These are phyloP conservation scores for Globisporangium cystogenes DNA, from an alignment of 352 stramenopile species.

Conservation along the genomic window DNA sequence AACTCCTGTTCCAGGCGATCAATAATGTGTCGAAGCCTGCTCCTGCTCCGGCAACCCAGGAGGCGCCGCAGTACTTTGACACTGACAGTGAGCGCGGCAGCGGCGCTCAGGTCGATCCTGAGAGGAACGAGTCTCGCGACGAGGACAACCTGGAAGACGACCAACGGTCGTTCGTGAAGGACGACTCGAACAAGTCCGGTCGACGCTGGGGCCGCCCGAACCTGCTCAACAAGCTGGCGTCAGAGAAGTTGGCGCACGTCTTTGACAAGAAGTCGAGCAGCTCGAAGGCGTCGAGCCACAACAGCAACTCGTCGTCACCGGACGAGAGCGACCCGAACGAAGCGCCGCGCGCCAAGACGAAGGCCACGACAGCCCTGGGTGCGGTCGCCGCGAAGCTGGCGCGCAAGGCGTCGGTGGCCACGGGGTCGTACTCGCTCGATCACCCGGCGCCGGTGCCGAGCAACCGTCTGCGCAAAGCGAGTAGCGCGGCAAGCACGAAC, in stretches of 20 bases:
- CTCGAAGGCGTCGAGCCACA: conserved; percentile 12
- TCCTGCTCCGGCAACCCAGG: neutral
- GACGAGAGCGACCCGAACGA: conserved; percentile 7
- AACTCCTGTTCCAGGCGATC: conserved; percentile 14
- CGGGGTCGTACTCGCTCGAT: conserved; percentile 8
- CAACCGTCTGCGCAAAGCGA: conserved; percentile 16
- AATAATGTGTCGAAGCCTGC: conserved; percentile 10
- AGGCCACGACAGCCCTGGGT: conserved; percentile 3
- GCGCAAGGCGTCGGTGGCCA: conserved; percentile 4
- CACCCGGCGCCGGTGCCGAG: conserved; percentile 9
- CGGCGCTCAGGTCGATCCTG: neutral
- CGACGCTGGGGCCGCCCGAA: conserved; percentile 14
- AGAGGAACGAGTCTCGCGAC: neutral
- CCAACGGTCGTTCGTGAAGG: conserved; percentile 7
- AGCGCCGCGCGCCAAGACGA: neutral
- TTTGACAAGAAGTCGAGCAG: conserved; percentile 16
- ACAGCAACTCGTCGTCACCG: conserved; percentile 11
- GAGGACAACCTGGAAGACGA: neutral
- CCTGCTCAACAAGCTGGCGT: conserved; percentile 16
- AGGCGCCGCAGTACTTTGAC: conserved; percentile 15
- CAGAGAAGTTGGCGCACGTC: conserved; percentile 10
- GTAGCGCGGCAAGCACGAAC: conserved; percentile 7
- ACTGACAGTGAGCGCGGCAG: conserved; percentile 15
- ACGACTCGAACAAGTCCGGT: conserved; percentile 3
- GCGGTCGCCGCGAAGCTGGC: conserved; percentile 12